A percentile compares a stretch with the other conserved stretches of the same genome.
phyloP scores from a whole-genome alignment of 2,329 filamentous ascomycete species.

The Talaromyces funiculosus region DNA sequence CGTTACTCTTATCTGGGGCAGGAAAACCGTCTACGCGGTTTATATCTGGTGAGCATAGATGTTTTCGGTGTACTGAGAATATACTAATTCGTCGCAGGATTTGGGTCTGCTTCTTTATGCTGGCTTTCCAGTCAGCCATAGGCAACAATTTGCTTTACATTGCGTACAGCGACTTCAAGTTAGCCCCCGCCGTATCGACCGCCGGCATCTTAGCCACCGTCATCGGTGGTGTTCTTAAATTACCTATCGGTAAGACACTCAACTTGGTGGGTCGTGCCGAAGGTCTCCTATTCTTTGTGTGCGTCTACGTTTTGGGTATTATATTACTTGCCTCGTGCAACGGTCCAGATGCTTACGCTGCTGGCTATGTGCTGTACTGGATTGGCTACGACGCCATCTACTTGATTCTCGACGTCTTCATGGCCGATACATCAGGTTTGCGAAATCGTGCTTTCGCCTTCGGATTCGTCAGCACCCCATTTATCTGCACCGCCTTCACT shows the following conservation, averaged over 20 bases:
- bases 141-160: slow-evolving; percentile 42
- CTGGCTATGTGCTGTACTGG: slow-evolving; percentile 58
- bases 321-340: slow-evolving; percentile 58
- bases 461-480: slow-evolving; percentile 55
- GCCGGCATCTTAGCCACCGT: slow-evolving; percentile 52
- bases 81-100: slow-evolving; percentile 32
- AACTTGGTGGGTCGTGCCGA: slow-evolving; percentile 59
- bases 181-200: slow-evolving; percentile 47
- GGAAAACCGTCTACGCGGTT: slow-evolving; percentile 28
- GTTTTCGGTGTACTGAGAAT: not conserved
- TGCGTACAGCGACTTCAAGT: slow-evolving; percentile 48
- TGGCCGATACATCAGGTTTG: slow-evolving; percentile 58
- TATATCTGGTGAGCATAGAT: slow-evolving; percentile 27
- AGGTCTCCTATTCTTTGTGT: slow-evolving; percentile 49
- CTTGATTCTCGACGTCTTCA: slow-evolving; percentile 54
- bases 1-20: slow-evolving; percentile 36
- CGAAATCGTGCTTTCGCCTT: slow-evolving; percentile 57
- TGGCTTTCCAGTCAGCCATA: slow-evolving; percentile 40
- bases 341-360: slow-evolving; percentile 57
- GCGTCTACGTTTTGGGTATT: slow-evolving; percentile 46
- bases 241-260: slow-evolving; percentile 58
- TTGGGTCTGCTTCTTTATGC: slow-evolving; percentile 43
- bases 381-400: slow-evolving; percentile 53
- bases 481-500: slow-evolving; percentile 56
- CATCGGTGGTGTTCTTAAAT: slow-evolving; percentile 53